Evolutionary conservation across 2,329 filamentous ascomycete genomes (phyloP), one percentile per base, ranked within the genome.

Genomic region (Aspergillus thermomutatus): DNA sequence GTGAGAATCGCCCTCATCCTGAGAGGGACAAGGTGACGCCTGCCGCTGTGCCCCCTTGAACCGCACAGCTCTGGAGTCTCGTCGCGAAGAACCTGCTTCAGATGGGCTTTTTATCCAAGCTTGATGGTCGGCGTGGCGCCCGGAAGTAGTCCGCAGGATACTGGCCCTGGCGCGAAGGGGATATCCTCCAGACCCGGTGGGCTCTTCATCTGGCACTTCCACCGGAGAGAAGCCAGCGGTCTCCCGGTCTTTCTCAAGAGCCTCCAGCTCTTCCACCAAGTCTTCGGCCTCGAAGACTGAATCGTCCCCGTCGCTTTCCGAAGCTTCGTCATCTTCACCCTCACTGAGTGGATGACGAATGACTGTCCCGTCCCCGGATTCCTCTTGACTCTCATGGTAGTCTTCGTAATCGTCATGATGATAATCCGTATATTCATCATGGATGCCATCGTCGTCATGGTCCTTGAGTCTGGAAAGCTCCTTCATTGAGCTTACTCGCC

Each of bases 261-360:
- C 74, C 48, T 76, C 69, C n/a, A 81, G 68, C 54, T 82, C 79
- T 26, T 79, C 72, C 11, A 69, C 67, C 3, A 79, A 58, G 53
- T 79, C 74, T 21, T 74, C 74, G 17, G 66, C 69, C 14, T 73
- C 71, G 37, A 62, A 52, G 4, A 73, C 74, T 25, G 66, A 68
- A 26, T 60, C 53, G 8, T 69, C 67, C 5, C 54, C 60, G 43
- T 72, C 72, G 27, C 70, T 71, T 3, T 74, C 70, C 3, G 60
- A 61, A 11, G 57, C 60, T 57, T 72, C 50, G 48, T 65, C 60
- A 50, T 69, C 65, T 2, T 66, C 62, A 9, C 64, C 52, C 28
- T 72, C 66, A 26, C 68, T 65, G 45, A 69, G 46, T 4, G 66
- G 59, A 52, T 74, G 71, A 41, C 71, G 67, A 52, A 75, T 73